phyloP scores from a whole-genome alignment of 257 asterid genomes.

The Solanum infundibuliforme region DNA sequence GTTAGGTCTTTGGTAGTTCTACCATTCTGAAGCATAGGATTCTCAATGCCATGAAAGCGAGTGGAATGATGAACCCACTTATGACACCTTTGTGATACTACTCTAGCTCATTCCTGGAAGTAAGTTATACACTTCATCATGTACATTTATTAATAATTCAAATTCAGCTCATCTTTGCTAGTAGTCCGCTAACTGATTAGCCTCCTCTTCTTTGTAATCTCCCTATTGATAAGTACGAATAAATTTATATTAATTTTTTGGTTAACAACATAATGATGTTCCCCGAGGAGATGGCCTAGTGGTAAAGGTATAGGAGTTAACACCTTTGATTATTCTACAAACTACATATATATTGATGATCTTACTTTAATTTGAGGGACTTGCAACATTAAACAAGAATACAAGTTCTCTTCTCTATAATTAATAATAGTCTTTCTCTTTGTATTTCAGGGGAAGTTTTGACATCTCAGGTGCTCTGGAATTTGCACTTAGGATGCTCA shows the following conservation, averaged over 20 bases:
- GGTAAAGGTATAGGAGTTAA: background rate
- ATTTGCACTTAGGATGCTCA: background rate
- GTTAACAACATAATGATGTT: background rate
- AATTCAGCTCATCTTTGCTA: background rate
- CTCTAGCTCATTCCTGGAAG: conserved; percentile 42
- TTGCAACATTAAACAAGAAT: background rate
- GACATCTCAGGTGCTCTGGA: background rate
- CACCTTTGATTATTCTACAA: background rate
- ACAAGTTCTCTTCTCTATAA: background rate
- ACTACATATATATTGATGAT: background rate
- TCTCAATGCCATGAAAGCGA: conserved; percentile 9
- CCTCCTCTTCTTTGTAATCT: background rate
- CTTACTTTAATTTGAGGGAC: background rate
- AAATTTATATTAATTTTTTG: background rate
- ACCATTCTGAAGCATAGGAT: conserved; percentile 2
- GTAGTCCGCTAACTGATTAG: background rate
- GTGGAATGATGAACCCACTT: background rate
- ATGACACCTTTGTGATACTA: background rate
- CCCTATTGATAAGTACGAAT: background rate
- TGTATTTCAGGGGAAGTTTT: background rate
- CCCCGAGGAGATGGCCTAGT: background rate
- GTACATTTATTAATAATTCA: background rate
- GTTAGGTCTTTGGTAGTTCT: conserved; percentile 23
- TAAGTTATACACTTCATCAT: conserved; percentile 13
- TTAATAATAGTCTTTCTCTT: background rate